These are phyloP conservation scores for Leishmania aethiopica DNA, from an alignment of 208 protist species.

Conservation along the genomic window DNA sequence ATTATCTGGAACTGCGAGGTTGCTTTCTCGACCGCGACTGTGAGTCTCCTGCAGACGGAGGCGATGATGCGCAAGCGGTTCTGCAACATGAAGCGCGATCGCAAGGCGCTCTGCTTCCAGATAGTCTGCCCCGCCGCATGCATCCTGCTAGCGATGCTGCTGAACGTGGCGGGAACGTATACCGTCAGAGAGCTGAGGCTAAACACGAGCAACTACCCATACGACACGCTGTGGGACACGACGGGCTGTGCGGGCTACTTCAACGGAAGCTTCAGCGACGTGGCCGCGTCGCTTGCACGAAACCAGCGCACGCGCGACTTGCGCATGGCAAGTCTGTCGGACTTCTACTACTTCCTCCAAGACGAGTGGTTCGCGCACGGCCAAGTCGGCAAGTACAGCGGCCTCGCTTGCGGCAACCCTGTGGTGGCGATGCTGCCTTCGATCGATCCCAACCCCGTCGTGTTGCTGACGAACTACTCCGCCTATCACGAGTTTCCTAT, in stretches of 20 bases:
- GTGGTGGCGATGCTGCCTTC: not conserved
- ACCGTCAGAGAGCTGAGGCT: not conserved
- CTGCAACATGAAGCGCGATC: conserved; percentile 49
- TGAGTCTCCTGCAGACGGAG: conserved; percentile 27
- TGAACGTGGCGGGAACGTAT: conserved; percentile 32
- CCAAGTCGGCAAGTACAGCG: conserved; percentile 10
- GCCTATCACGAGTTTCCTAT: conserved; percentile 23
- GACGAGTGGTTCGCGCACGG: conserved; percentile 25
- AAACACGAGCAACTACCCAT: conserved; percentile 13
- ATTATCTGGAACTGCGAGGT: conserved; percentile 21
- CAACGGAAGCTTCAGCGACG: not conserved
- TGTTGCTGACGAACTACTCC: conserved; percentile 12
- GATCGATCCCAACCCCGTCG: not conserved
- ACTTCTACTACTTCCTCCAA: conserved; percentile 27
- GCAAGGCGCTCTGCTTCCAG: conserved; percentile 57
- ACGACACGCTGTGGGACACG: conserved; percentile 18
- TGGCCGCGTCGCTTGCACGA: not conserved
- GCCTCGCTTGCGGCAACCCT: not conserved
- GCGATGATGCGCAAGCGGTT: conserved; percentile 56
- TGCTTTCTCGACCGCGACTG: not conserved
- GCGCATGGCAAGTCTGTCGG: not conserved
- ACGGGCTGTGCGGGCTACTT: conserved; percentile 19
- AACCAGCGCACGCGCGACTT: not conserved
- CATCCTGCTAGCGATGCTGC: conserved; percentile 60
- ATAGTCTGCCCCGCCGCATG: conserved; percentile 56